Conservation (phyloP, 2,329 filamentous ascomycete genomes). For the Fusarium pseudocircinatum region DNA sequence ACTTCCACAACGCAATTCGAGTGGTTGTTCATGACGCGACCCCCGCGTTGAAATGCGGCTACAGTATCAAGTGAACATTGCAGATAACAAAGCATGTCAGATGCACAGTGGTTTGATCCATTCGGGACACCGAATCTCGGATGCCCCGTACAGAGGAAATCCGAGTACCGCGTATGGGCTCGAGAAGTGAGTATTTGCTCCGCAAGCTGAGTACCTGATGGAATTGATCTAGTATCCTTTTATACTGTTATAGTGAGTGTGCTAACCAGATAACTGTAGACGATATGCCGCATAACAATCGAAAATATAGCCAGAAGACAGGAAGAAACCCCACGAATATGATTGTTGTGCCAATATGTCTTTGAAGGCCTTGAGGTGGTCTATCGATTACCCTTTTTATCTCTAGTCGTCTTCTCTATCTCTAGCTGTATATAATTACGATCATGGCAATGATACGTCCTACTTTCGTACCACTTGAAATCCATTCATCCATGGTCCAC, state of each 20-base stretch:
- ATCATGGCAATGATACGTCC: no score
- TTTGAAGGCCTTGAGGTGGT: background rate
- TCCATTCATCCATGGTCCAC: background rate
- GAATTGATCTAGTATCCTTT: background rate
- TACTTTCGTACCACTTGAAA: background rate
- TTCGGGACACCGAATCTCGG: background rate
- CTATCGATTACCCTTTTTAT: background rate
- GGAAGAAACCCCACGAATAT: no score
- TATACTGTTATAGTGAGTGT: background rate
- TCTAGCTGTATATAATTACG: background rate
- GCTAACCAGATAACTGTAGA: no score
- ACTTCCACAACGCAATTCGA: slow-evolving; percentile 12
- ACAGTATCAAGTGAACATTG: background rate
- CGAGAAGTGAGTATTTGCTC: no score
- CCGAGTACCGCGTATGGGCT: background rate
- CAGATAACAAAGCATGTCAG: slow-evolving; percentile 9
- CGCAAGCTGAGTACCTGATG: background rate
- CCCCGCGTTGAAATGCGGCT: slow-evolving; percentile 10
- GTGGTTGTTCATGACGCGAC: slow-evolving; percentile 26
- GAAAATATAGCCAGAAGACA: no score
- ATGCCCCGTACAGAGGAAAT: background rate
- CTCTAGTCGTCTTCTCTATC: background rate
- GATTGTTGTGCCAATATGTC: no score
- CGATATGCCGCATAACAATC: background rate
- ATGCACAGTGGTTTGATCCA: slow-evolving; percentile 7